A percentile compares a stretch with the other conserved stretches of the same genome.
These are phyloP conservation scores for Candida namnaoensis DNA, from an alignment of 805 yeast species.

Conservation along the genomic window DNA sequence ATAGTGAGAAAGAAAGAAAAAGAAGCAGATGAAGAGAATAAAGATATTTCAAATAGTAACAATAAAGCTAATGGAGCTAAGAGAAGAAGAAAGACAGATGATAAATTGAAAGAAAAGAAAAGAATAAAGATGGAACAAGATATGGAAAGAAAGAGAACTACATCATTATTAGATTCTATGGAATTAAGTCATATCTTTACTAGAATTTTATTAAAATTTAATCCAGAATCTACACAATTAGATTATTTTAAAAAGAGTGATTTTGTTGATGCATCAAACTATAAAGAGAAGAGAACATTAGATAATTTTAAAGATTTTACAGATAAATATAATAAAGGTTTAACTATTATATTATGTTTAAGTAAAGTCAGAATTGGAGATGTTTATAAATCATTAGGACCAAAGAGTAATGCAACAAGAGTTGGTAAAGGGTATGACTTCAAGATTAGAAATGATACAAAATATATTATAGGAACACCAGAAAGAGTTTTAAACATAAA, in stretches of 20 bases:
- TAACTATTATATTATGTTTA: constrained; percentile 47
- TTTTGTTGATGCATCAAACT: constrained; percentile 56
- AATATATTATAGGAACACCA: constrained; percentile 17
- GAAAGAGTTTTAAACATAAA: constrained; percentile 14
- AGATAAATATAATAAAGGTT: constrained; percentile 35
- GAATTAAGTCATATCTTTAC: constrained; percentile 64
- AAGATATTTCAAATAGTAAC: constrained; percentile 13
- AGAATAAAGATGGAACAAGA: constrained; percentile 60
- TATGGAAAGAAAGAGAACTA: constrained; percentile 40
- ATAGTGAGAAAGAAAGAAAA: constrained; percentile 3
- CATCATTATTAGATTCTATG: constrained; percentile 50
- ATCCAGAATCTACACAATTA: constrained; percentile 63
- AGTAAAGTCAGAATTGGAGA: constrained; percentile 89
- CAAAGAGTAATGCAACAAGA: constrained; percentile 15
- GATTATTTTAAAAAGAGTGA: constrained; percentile 56
- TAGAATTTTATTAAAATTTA: constrained; percentile 43
- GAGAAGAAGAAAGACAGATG: constrained; percentile 21
- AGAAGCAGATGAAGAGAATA: constrained; percentile 1
- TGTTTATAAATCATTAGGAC: constrained; percentile 50
- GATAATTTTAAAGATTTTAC: constrained; percentile 50
- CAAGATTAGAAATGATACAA: constrained; percentile 16
- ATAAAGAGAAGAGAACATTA: constrained; percentile 41
- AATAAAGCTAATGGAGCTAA: constrained; percentile 5
- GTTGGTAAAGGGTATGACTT: constrained; percentile 19
- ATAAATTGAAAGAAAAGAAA: constrained; percentile 55